Evolutionary conservation across 345 rosid genomes (phyloP).

Genomic region (Rhodamnia argentea): DNA sequence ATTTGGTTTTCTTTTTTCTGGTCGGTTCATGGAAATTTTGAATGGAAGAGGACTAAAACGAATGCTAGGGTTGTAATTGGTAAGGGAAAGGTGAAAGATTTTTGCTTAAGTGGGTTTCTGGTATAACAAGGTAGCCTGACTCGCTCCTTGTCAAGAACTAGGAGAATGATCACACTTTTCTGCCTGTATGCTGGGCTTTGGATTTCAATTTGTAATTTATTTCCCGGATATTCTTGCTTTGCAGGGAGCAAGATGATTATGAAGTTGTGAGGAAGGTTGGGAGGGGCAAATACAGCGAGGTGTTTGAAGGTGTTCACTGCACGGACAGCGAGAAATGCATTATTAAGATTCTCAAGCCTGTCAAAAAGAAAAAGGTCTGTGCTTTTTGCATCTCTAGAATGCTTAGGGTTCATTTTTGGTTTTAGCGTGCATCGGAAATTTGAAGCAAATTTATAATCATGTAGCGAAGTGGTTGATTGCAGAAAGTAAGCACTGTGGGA

Average conservation of each 20-base stretch:
- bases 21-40: neutral
- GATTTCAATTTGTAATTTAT: neutral
- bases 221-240: neutral
- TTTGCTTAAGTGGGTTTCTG: neutral
- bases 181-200: neutral
- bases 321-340: slow-evolving; percentile 74
- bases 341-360: slow-evolving; percentile 95
- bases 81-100: neutral
- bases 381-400: neutral
- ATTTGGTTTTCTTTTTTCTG: neutral
- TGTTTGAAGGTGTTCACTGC: slow-evolving; percentile 84
- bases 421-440: neutral
- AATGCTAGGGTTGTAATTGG: neutral
- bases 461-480: neutral
- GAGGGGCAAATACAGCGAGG: slow-evolving; percentile 95
- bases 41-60: neutral
- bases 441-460: neutral
- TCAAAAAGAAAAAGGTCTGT: slow-evolving; percentile 94
- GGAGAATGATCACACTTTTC: neutral
- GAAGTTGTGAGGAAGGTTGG: slow-evolving; percentile 98
- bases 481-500: neutral
- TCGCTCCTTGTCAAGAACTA: neutral
- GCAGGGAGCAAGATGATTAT: slow-evolving; percentile 90
- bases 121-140: neutral
- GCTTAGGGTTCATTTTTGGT: neutral